Evolutionary conservation across 1,139 yeast species (phyloP).

Genomic region (Hanseniaspora sp.): DNA sequence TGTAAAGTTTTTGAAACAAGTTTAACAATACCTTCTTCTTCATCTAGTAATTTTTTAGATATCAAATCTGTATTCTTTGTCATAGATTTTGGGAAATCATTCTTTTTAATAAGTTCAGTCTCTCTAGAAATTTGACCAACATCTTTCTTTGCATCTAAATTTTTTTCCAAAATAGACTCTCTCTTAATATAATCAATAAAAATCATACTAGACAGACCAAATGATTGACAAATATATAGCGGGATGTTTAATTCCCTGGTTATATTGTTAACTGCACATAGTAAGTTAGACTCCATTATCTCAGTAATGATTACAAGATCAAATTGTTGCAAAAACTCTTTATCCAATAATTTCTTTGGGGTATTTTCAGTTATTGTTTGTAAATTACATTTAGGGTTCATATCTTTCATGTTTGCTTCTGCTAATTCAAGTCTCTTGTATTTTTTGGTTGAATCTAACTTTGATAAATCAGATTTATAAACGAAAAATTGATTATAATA

Average conservation of each 20-base stretch:
- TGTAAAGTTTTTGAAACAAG: neutral
- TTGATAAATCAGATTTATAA: constrained; percentile 36
- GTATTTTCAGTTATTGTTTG: constrained; percentile 31
- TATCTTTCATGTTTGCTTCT: constrained; percentile 45
- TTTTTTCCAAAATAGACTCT: constrained; percentile 35
- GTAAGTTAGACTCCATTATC: constrained; percentile 34
- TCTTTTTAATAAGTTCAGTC: neutral
- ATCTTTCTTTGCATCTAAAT: constrained; percentile 19
- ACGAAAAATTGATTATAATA: constrained; percentile 58
- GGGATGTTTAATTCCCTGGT: constrained; percentile 52
- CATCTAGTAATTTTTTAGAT: neutral
- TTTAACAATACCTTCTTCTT: constrained; percentile 6
- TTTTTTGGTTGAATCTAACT: constrained; percentile 32
- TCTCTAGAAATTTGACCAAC: neutral
- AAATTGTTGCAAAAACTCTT: constrained; percentile 45
- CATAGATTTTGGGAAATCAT: neutral
- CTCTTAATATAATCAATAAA: constrained; percentile 69
- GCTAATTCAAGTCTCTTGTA: constrained; percentile 45
- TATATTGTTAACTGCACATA: constrained; percentile 38
- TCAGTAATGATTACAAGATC: constrained; percentile 73
- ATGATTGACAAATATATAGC: constrained; percentile 55
- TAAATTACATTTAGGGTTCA: constrained; percentile 66
- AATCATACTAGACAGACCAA: constrained; percentile 75
- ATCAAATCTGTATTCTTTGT: constrained; percentile 3
- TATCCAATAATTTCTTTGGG: constrained; percentile 29